Conservation (phyloP, 2,329 filamentous ascomycete species). For the Lachnellula subtilissima region DNA sequence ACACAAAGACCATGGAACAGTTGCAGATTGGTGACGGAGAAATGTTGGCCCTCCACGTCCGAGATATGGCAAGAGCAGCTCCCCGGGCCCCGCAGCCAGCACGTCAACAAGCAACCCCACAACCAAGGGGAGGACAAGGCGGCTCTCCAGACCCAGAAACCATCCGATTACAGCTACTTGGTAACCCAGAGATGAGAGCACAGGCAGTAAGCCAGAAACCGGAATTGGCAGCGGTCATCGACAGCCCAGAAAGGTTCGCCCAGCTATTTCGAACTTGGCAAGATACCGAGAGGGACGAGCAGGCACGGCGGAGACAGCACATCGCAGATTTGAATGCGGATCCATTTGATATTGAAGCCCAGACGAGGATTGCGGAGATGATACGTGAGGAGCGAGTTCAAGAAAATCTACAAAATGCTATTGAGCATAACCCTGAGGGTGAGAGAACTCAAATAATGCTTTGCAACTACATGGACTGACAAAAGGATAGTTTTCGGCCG, state of each 20-base stretch:
- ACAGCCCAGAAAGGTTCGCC: constrained; percentile 72
- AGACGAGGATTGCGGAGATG: constrained; percentile 91
- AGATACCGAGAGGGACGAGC: constrained; percentile 65
- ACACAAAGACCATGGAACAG: constrained; percentile 75
- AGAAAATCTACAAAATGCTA: constrained; percentile 92
- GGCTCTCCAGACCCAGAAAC: constrained; percentile 67
- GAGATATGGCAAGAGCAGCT: constrained; percentile 49
- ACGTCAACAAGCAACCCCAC: constrained; percentile 31
- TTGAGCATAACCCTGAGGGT: constrained; percentile 98
- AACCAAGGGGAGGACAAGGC: constrained; percentile 29
- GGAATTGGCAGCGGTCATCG: constrained; percentile 68
- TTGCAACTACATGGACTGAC: constrained; percentile 6
- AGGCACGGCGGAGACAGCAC: constrained; percentile 73
- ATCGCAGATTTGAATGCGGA: constrained; percentile 86
- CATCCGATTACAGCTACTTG: constrained; percentile 75
- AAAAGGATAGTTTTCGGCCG: constrained; percentile 71
- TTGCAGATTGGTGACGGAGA: constrained; percentile 81
- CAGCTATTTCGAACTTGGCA: constrained; percentile 65
- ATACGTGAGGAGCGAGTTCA: constrained; percentile 92
- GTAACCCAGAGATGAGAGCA: constrained; percentile 66
- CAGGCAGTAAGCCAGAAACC: constrained; percentile 70
- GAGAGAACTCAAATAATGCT: constrained; percentile 30
- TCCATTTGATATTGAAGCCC: constrained; percentile 88
- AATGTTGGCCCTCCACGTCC: constrained; percentile 83
- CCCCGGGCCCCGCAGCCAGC: constrained; percentile 31